phyloP scores from a whole-genome alignment of 148 eudicot species.

The Euryodendron excelsum region DNA sequence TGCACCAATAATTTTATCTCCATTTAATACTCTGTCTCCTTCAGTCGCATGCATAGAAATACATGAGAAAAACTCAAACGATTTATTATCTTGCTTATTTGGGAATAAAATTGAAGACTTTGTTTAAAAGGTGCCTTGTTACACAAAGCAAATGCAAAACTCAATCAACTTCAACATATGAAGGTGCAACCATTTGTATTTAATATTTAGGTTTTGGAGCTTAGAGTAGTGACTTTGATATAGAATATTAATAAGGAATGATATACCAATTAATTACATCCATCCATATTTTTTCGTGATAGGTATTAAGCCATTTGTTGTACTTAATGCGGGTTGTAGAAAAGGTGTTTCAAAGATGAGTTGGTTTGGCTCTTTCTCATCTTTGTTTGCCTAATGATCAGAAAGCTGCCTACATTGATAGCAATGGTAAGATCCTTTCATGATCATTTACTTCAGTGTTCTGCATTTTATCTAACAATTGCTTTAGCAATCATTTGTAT shows the following conservation, averaged over 20 bases:
- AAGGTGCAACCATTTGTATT: not conserved
- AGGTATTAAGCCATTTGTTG: constrained; percentile 74
- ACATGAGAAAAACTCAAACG: not conserved
- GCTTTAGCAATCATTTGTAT: not conserved
- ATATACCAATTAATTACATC: not conserved
- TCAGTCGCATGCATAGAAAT: too few relatives aligned
- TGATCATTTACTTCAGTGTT: not conserved
- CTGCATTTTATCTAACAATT: not conserved
- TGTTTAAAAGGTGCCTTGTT: not conserved
- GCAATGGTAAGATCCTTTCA: constrained; percentile 41
- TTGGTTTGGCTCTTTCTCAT: constrained; percentile 86
- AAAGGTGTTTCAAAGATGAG: constrained; percentile 51
- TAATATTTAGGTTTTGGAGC: not conserved
- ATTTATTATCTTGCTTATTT: not conserved
- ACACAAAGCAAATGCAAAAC: not conserved
- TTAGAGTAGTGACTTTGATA: not conserved
- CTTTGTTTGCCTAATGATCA: constrained; percentile 81
- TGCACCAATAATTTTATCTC: too few relatives aligned
- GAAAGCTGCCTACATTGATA: constrained; percentile 60
- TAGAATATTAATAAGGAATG: not conserved
- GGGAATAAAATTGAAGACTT: not conserved
- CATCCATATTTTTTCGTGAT: constrained; percentile 1
- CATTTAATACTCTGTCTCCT: too few relatives aligned
- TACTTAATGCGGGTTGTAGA: constrained; percentile 70
- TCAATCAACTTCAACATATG: not conserved